A percentile compares a stretch with the other conserved stretches of the same genome.
Evolutionary conservation across 306 rosid genomes (phyloP).

Genomic region (Ammopiptanthus mongolicus): DNA sequence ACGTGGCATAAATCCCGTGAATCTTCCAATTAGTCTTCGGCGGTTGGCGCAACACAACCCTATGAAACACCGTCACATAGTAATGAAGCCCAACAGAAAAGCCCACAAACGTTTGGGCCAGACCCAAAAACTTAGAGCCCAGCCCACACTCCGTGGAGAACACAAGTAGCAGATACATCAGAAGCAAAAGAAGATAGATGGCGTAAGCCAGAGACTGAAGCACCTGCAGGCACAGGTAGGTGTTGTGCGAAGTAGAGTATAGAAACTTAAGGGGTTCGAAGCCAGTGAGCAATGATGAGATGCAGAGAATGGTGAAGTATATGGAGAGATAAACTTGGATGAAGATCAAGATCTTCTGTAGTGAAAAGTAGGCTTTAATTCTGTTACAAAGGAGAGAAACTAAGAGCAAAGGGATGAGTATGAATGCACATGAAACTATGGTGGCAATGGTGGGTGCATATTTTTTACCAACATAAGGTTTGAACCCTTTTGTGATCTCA

Average conservation of each 20-base stretch:
- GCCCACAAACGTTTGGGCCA: slow-evolving; percentile 63
- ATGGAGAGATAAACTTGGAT: slow-evolving; percentile 80
- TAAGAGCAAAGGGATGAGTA: slow-evolving; percentile 61
- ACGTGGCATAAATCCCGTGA: slow-evolving; percentile 75
- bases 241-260: slow-evolving; percentile 73
- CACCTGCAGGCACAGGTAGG: slow-evolving; percentile 68
- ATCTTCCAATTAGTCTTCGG: slow-evolving; percentile 84
- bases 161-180: slow-evolving; percentile 70
- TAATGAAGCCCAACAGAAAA: slow-evolving; percentile 71
- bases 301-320: slow-evolving; percentile 78
- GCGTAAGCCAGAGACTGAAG: slow-evolving; percentile 79
- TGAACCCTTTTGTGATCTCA: slow-evolving; percentile 65
- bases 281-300: slow-evolving; percentile 51
- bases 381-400: slow-evolving; percentile 75
- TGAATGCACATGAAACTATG: slow-evolving; percentile 46
- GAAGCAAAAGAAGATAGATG: slow-evolving; percentile 52
- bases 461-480: slow-evolving; percentile 78
- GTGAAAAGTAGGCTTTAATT: slow-evolving; percentile 82
- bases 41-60: slow-evolving; percentile 62
- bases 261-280: slow-evolving; percentile 77
- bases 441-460: slow-evolving; percentile 73
- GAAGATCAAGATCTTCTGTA: slow-evolving; percentile 76
- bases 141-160: slow-evolving; percentile 70
- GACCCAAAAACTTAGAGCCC: slow-evolving; percentile 59
- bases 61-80: slow-evolving; percentile 83